phyloP scores from a whole-genome alignment of 2,329 filamentous ascomycete species.

The Basipetospora chlamydospora region DNA sequence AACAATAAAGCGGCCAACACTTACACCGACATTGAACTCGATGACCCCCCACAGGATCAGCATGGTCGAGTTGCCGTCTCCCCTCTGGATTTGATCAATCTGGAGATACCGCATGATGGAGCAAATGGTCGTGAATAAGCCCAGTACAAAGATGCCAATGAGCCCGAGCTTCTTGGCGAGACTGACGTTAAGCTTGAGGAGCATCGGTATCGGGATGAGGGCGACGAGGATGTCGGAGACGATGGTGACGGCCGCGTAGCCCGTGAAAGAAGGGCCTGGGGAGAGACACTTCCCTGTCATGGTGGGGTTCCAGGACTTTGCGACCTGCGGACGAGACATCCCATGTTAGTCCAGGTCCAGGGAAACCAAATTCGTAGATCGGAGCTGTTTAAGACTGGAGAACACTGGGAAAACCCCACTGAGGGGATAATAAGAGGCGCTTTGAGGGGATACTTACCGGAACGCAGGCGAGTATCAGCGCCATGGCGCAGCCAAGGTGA shows the following conservation, averaged over 20 bases:
- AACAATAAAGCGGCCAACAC: slow-evolving; percentile 10
- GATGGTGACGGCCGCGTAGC: slow-evolving; percentile 35
- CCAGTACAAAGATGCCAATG: slow-evolving; percentile 35
- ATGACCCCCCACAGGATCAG: slow-evolving; percentile 41
- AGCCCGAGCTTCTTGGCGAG: slow-evolving; percentile 33
- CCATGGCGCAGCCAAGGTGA: slow-evolving; percentile 32
- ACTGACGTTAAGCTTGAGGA: slow-evolving; percentile 33
- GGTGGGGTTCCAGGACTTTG: slow-evolving; percentile 29
- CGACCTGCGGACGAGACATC: slow-evolving; percentile 13
- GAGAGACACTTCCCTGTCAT: slow-evolving; percentile 28
- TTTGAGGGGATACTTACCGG: slow-evolving; percentile 29
- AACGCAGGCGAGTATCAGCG: slow-evolving; percentile 33
- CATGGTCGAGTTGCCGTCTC: slow-evolving; percentile 40
- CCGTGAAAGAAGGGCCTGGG: slow-evolving; percentile 32
- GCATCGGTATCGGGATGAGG: slow-evolving; percentile 32
- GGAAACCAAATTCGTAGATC: no score
- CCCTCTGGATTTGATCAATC: slow-evolving; percentile 32
- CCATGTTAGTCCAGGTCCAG: slow-evolving; percentile 5
- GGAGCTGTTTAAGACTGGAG: no score
- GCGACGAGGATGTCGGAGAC: slow-evolving; percentile 34
- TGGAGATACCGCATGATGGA: slow-evolving; percentile 36
- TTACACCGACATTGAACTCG: slow-evolving; percentile 41
- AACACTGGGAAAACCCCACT: no score
- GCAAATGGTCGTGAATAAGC: slow-evolving; percentile 39
- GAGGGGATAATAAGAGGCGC: no score